Base-by-base conservation (phyloP, 495 filamentous ascomycete genomes). In the Tuber microsphaerosporum region DNA sequence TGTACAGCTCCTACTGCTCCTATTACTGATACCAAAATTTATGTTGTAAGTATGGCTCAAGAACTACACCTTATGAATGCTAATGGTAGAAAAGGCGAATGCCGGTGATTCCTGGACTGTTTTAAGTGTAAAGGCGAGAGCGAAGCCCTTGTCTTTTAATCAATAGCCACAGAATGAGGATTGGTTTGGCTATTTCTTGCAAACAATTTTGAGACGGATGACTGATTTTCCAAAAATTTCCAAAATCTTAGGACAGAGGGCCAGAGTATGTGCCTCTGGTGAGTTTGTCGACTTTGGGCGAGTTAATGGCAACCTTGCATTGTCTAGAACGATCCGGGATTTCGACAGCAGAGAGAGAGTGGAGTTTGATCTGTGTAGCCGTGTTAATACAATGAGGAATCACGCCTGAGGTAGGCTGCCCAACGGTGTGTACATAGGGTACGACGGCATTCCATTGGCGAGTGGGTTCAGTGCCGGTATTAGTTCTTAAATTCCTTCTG, bases 81-180 rank as follows among this genome's bases (percentile, higher is more conserved):
- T 74, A 61, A 48, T 73, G 65, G 65, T 69, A 39, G 71, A 26
- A 56, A 78, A 99, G 95, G 95, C 92, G 65, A 99, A 99, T 84
- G 92, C 95, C 75, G 95, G 95, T 81, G 95, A 99, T 85, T 99
- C 95, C 68, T 89, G 95, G 85, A 92, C 91, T 75, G 95, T 99
- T 5, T 84, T 99, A 76, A 94, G 95, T 73, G 91, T 97, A 75
- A 98, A 97, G 85, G 95, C 95, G 79, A 89, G 94, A 80, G 95
- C 95, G 75, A 98, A 98, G 85, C 95, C 95, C 20, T 87, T 99
- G 72, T 99, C 95, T 10, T 96, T 94, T 84, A 95, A 99, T 83
- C 95, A 99, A 86, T 98, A 99, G 86, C 95, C 95, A 22, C 93
- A 97, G 84, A 97, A 98, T 78, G 95, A 98, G 88, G 93, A 95